Evolutionary conservation across 1,284 basidiomycete species (phyloP), one percentile per base, ranked within the genome.

Genomic region (Leccinum subspadiceum): DNA sequence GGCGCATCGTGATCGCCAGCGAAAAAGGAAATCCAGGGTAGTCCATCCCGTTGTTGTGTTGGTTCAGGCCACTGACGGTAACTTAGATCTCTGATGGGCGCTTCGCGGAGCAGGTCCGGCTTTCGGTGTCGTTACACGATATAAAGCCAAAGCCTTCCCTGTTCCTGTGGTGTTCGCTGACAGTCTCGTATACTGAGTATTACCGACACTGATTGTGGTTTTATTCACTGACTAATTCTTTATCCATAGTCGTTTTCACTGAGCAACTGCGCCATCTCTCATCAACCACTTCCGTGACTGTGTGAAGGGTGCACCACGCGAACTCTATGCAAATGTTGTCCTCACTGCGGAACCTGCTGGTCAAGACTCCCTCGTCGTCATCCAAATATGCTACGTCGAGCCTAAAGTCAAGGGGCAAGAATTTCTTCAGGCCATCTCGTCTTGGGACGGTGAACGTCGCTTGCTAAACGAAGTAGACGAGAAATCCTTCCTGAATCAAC

Each of bases 251-350:
- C 89, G 92, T 26, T 94, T 95, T 77, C 88, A 93, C 70, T 83
- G 83, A 51, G 82, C 86, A 7, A 96, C 93, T 0, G 90, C 94
- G 0, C 85, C 92, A 7, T 93, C 91, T 6, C 83, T 96, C 37
- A 87, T 96, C 71, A 90, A 88, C 64, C 94, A 96, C 74, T 94
- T 94, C 79, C 86, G 94, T 29, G 94, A 96, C 74, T 95, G 93
- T 70, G 84, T 96, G 75, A 96, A 96, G 70, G 85, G 86, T 37
- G 89, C 91, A 4, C 92, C 93, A 13, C 83, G 89, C 24, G 87
- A 93, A 68, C 83, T 96, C n/a, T 96, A 96, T 73, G 89, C 91
- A 37, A 96, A 96, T 71, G 84, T 94, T 44, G 84, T 96, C 59
- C 82, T 96, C 58, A 96, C 94, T 0, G 93, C 94, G 0, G 94